Evolutionary conservation across 495 filamentous ascomycete species (phyloP), one percentile per base, ranked within the genome.

Genomic region (Cenococcum geophilum): DNA sequence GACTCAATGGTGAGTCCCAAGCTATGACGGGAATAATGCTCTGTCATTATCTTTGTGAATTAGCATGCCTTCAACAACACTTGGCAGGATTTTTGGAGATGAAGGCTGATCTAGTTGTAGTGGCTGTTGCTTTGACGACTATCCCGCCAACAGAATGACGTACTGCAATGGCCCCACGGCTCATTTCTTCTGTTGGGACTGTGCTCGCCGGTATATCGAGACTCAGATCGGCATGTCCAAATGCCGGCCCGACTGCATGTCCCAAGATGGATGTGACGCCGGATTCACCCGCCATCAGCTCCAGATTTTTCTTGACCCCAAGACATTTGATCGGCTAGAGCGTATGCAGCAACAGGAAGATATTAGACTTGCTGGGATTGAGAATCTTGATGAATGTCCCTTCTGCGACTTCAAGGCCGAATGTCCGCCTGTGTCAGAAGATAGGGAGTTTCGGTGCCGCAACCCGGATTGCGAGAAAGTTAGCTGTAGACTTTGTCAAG

Each of bases 401-500:
- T 92, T 92, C 71, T 96, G 91, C 72, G 83, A 86, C 25, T 95
- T 82, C 73, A 89, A 87, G 42, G 88, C 83, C 11, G 85, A 89
- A 25, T 86, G 81, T 62, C 77, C 76, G 16, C 85, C 91, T 0
- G 71, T 84, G 10, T 83, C 87, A n/a, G 75, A 80, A 11, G 82
- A 93, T 73, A 83, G 78, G 57, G 87, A 92, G 66, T 95, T 96
- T 57, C 75, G 78, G 5, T 96, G 91, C 70, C 71, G 79, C 16
- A 86, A 84, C 55, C 78, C 82, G 0, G 77, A 80, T 5, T 96
- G 91, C 66, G 76, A 78, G 61, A 76, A 75, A 58, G 75, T 84
- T 55, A 89, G 83, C 68, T 96, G 91, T 66, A 85, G 91, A 1
- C 75, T 86, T 0, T 96, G 91, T 71, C 81, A 82, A 43, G 71